Evolutionary conservation across 495 filamentous ascomycete species (phyloP).

Genomic region (Aspergillus taichungensis): DNA sequence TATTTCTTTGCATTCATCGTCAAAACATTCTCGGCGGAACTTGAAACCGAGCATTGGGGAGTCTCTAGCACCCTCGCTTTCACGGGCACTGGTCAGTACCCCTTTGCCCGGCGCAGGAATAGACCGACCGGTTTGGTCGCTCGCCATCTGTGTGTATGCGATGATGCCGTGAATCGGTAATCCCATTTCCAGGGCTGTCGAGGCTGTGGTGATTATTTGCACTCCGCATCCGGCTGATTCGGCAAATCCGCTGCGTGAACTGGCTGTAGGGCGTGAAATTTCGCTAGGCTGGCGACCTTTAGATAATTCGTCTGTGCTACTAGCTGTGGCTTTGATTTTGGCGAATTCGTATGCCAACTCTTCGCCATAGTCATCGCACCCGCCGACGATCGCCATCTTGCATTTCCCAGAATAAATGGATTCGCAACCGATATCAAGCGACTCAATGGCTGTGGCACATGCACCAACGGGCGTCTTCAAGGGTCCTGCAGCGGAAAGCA

Average conservation of each 20-base stretch:
- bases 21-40: constrained; percentile 78
- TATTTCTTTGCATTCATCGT: constrained; percentile 76
- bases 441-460: constrained; percentile 94
- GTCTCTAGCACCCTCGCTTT: constrained; percentile 57
- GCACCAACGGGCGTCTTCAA: constrained; percentile 98
- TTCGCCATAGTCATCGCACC: constrained; percentile 98
- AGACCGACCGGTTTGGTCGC: constrained; percentile 96
- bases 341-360: constrained; percentile 98
- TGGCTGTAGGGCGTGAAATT: constrained; percentile 96
- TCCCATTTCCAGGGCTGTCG: constrained; percentile 93
- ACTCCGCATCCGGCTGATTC: constrained; percentile 97
- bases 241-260: constrained; percentile 94
- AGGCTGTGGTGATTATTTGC: constrained; percentile 94
- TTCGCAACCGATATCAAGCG: constrained; percentile 92
- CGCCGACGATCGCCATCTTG: constrained; percentile 90
- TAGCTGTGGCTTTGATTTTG: constrained; percentile 99
- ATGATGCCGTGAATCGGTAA: constrained; percentile 94
- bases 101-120: constrained; percentile 94
- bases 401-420: constrained; percentile 95
- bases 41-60: constrained; percentile 90
- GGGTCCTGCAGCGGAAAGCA: constrained; percentile 90
- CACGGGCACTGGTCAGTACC: constrained; percentile 90
- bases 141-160: constrained; percentile 86
- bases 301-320: constrained; percentile 85
- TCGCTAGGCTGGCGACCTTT: constrained; percentile 89